phyloP scores from a whole-genome alignment of 164 flowering plant species.

The Saururus chinensis region DNA sequence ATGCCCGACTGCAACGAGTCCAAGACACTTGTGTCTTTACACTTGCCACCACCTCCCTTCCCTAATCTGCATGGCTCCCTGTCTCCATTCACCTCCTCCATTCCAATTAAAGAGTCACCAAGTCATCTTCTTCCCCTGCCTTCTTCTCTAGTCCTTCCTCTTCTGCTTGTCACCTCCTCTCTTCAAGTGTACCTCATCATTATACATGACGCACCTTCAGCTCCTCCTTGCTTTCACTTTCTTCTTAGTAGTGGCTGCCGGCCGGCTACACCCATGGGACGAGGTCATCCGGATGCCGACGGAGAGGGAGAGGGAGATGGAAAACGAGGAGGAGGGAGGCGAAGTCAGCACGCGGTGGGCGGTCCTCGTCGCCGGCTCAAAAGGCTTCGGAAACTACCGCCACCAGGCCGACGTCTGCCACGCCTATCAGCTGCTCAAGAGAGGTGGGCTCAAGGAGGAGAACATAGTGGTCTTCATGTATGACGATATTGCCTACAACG shows the following conservation, averaged over 20 bases:
- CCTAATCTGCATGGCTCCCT: background rate
- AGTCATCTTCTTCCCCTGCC: background rate
- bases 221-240: background rate
- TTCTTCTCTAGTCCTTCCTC: background rate
- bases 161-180: background rate
- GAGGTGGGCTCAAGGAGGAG: conserved; percentile 84
- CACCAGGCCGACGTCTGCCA: conserved; percentile 98
- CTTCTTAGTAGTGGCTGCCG: background rate
- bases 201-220: background rate
- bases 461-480: conserved; percentile 88
- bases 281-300: conserved; percentile 36
- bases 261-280: conserved; percentile 26
- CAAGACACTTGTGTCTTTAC: background rate
- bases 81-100: background rate
- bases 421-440: conserved; percentile 74
- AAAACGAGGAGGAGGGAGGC: conserved; percentile 16
- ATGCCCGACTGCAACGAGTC: background rate
- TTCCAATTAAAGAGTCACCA: background rate
- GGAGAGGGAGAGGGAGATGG: too few species aligned
- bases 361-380: conserved; percentile 85
- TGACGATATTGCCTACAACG: conserved; percentile 65
- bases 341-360: conserved; percentile 71
- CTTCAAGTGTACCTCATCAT: too few species aligned
- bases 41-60: background rate
- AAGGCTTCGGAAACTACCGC: conserved; percentile 65